Evolutionary conservation across 148 eudicot genomes (phyloP).

Genomic region (Talinum fruticosum): DNA sequence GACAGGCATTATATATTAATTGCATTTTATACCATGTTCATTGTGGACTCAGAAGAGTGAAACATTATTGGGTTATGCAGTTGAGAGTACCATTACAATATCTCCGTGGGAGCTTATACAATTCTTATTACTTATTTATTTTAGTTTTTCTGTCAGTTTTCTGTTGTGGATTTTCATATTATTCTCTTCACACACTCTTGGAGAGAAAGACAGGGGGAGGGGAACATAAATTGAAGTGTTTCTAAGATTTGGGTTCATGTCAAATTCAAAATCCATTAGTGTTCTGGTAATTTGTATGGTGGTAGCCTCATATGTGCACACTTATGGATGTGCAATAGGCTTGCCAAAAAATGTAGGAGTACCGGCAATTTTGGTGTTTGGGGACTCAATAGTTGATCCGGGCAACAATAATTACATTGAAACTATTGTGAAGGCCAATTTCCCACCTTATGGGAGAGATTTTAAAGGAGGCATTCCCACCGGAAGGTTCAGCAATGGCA

Average conservation of each 20-base stretch:
- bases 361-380: conserved; percentile 69
- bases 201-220: no score
- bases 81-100: no score
- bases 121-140: no score
- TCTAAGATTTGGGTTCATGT: background rate
- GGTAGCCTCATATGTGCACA: conserved; percentile 8
- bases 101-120: background rate
- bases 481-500: conserved; percentile 40
- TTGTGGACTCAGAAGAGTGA: no score
- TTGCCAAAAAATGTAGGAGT: conserved; percentile 7
- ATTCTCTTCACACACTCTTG: background rate
- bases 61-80: no score
- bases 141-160: background rate
- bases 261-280: conserved; percentile 8
- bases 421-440: conserved; percentile 50
- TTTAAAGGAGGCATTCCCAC: conserved; percentile 26
- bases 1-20: no score
- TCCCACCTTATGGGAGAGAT: conserved; percentile 56
- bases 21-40: no score
- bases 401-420: conserved; percentile 64
- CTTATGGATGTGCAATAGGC: conserved; percentile 1
- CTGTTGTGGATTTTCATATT: no score
- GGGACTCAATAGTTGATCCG: conserved; percentile 76
- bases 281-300: conserved; percentile 10
- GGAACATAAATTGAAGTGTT: conserved; percentile 12